Percentiles rank a stretch among this genome's conserved stretches.
phyloP scores from a whole-genome alignment of 2,329 filamentous ascomycete genomes.

The Paracoccidioides lutzii region DNA sequence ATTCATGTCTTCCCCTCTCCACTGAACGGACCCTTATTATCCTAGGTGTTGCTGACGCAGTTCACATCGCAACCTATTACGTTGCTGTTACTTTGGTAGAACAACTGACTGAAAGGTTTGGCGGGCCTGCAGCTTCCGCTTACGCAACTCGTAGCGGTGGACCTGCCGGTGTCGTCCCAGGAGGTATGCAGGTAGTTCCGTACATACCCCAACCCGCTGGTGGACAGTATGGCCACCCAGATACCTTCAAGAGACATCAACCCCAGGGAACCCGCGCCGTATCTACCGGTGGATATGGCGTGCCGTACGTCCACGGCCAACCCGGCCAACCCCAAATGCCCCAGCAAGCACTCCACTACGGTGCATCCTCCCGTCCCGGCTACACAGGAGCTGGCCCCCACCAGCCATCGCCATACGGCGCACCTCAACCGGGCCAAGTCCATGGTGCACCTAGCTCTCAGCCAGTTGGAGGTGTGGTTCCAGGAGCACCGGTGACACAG shows the following conservation, averaged over 20 bases:
- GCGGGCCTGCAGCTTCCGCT: conserved; percentile 89
- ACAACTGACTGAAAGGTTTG: conserved; percentile 92
- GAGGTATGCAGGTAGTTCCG: conserved; percentile 98
- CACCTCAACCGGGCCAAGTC: conserved; percentile 44
- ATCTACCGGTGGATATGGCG: conserved; percentile 52
- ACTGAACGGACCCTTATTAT: conserved; percentile 97
- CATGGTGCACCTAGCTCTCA: conserved; percentile 56
- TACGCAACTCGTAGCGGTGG: conserved; percentile 92
- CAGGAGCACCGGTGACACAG: conserved; percentile 79
- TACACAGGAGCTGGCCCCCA: conserved; percentile 73
- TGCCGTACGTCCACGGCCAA: conserved; percentile 56
- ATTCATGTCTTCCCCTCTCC: conserved; percentile 84
- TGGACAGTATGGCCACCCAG: conserved; percentile 82
- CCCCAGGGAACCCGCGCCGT: conserved; percentile 62
- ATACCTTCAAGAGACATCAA: conserved; percentile 66
- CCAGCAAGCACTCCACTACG: conserved; percentile 68
- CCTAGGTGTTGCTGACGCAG: conserved; percentile 92
- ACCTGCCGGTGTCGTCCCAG: conserved; percentile 83
- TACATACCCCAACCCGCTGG: conserved; percentile 89
- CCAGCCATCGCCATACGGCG: conserved; percentile 57
- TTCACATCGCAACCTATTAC: conserved; percentile 98
- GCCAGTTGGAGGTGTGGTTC: conserved; percentile 61
- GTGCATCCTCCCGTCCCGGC: conserved; percentile 55
- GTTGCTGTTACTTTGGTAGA: conserved; percentile 96
- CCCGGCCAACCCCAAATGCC: conserved; percentile 41